A percentile compares a stretch with the other conserved stretches of the same genome.
Conservation (phyloP, 2,329 filamentous ascomycete genomes). For the Colletotrichum liaoningense region DNA sequence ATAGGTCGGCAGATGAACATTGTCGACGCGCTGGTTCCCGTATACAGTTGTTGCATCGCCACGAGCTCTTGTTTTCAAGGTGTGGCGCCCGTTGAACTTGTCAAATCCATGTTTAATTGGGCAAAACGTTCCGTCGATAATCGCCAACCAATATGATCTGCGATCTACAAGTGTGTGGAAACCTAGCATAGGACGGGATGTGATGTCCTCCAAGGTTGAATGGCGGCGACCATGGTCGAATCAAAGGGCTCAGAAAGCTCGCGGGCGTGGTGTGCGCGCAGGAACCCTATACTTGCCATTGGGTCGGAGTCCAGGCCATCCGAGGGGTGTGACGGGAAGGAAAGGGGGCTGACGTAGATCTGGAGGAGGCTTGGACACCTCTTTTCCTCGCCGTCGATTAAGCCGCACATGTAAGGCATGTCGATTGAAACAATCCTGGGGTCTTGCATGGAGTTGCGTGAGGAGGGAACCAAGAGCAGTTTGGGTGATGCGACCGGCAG, state of each 20-base stretch:
- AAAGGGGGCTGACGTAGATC: slow-evolving; percentile 15
- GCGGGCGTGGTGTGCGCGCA: not conserved
- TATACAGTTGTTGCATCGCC: not conserved
- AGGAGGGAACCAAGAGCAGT: not conserved
- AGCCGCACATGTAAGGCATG: slow-evolving; percentile 12
- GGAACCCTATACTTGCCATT: slow-evolving; percentile 19
- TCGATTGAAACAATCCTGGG: slow-evolving; percentile 12
- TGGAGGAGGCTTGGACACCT: slow-evolving; percentile 15
- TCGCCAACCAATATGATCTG: slow-evolving; percentile 12
- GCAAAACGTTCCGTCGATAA: not conserved
- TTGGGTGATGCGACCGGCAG: not conserved
- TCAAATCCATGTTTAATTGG: not conserved
- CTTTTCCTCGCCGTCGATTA: not conserved
- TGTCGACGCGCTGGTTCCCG: not conserved
- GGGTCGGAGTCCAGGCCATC: slow-evolving; percentile 15
- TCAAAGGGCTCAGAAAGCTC: slow-evolving; percentile 10
- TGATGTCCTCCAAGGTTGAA: slow-evolving; percentile 2
- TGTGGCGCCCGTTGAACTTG: not conserved
- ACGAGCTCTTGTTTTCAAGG: not conserved
- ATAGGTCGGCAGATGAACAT: not conserved
- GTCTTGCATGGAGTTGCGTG: not conserved
- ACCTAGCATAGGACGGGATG: not conserved
- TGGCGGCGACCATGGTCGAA: slow-evolving; percentile 21
- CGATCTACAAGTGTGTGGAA: slow-evolving; percentile 13
- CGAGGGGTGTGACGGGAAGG: slow-evolving; percentile 21